Evolutionary conservation across 139 green algal species (phyloP).

Genomic region (Chlorella sp.): DNA sequence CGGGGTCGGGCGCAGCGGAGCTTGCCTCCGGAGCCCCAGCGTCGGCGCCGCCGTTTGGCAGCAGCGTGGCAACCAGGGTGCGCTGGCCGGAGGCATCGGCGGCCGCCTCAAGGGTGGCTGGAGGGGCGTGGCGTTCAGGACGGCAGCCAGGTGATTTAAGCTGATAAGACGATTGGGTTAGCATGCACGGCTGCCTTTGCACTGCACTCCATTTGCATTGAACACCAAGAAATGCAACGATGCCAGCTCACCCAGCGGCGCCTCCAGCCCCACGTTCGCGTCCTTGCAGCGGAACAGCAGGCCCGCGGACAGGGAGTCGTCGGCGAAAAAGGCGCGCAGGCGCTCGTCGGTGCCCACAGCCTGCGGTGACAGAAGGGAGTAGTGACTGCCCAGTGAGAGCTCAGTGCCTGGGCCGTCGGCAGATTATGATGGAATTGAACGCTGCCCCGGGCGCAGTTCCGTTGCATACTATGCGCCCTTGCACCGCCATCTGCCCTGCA

Average conservation of each 20-base stretch:
- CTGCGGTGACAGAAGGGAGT: conserved; percentile 7
- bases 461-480: too few relatives aligned
- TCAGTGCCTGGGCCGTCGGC: too few relatives aligned
- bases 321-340: conserved; percentile 87
- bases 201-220: too few relatives aligned
- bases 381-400: too few relatives aligned
- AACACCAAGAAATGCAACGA: too few relatives aligned
- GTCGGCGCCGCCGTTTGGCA: neutral
- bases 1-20: neutral
- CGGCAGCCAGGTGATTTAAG: too few relatives aligned
- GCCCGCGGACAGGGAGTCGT: conserved; percentile 56
- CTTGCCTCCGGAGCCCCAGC: too few relatives aligned
- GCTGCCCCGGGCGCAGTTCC: too few relatives aligned
- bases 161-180: too few relatives aligned
- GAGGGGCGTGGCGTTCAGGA: too few relatives aligned
- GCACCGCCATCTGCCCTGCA: neutral
- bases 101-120: neutral
- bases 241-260: conserved; percentile 36
- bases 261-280: conserved; percentile 13
- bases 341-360: conserved; percentile 88
- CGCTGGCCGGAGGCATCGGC: neutral
- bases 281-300: conserved; percentile 37
- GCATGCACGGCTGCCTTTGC: too few relatives aligned
- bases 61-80: conserved; percentile 2
- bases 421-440: too few relatives aligned